Percentiles rank a stretch among this genome's conserved stretches.
These are phyloP conservation scores for Herpetomonas tarakana DNA, from an alignment of 208 protist species.

Conservation along the genomic window DNA sequence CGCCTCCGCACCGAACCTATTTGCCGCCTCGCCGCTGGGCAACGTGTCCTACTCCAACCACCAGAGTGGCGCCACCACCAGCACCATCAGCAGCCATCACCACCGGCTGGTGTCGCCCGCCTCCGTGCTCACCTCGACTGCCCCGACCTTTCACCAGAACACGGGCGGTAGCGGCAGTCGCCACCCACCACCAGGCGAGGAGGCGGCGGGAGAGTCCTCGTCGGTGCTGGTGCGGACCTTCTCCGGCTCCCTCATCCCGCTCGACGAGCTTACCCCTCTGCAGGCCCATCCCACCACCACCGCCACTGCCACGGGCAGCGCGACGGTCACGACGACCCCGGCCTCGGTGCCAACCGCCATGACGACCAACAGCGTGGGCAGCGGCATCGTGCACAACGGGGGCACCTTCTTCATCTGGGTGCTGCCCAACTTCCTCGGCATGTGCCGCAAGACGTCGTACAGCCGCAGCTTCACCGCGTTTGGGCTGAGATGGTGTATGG, in stretches of 20 bases:
- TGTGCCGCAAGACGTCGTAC: conserved; percentile 3
- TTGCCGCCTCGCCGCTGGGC: neutral
- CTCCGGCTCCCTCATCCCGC: too few species aligned
- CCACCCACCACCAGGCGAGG: too few species aligned
- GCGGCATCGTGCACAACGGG: neutral
- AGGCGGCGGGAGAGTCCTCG: neutral
- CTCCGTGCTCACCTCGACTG: neutral
- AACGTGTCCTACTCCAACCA: too few species aligned
- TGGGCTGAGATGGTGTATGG: conserved; percentile 29
- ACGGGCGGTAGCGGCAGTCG: too few species aligned
- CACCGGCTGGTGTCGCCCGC: neutral
- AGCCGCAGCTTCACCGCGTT: conserved; percentile 14
- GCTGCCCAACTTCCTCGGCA: neutral
- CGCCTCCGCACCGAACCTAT: neutral
- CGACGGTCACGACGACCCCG: neutral
- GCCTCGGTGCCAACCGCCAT: neutral
- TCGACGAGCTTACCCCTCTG: too few species aligned
- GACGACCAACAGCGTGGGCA: neutral
- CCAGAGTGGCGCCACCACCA: too few species aligned
- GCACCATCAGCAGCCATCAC: neutral
- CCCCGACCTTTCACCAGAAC: neutral
- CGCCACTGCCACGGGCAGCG: neutral
- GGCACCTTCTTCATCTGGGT: neutral
- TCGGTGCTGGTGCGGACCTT: neutral
- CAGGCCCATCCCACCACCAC: neutral